phyloP scores from a whole-genome alignment of 257 asterid species.

The Petunia axillaris region DNA sequence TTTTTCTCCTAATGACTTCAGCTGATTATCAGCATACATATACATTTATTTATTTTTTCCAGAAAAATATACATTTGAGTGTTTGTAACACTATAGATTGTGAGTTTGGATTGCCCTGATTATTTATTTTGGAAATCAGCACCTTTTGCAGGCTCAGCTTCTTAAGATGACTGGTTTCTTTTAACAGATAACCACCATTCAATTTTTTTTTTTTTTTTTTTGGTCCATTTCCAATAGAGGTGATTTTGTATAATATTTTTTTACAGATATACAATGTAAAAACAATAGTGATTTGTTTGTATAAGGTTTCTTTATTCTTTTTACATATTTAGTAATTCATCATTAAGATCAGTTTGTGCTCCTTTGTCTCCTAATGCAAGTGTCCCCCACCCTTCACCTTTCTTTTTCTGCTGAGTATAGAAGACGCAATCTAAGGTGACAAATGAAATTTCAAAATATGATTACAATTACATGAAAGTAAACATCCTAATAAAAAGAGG shows the following conservation, averaged over 20 bases:
- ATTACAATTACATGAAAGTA: too few species aligned
- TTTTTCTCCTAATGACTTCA: neutral
- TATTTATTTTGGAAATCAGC: neutral
- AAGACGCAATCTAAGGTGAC: too few species aligned
- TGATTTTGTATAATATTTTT: neutral
- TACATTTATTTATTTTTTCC: neutral
- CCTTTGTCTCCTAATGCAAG: neutral
- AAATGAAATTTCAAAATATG: too few species aligned
- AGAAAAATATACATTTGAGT: neutral
- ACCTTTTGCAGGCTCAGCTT: neutral
- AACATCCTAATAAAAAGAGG: too few species aligned
- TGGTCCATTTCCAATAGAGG: neutral
- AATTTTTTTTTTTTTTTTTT: too few species aligned
- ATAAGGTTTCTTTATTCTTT: neutral
- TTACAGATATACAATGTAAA: neutral
- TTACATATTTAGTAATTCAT: neutral
- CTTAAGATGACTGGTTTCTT: neutral
- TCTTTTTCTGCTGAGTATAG: too few species aligned
- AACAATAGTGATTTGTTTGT: neutral
- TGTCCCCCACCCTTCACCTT: too few species aligned
- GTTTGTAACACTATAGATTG: too few species aligned
- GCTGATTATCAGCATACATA: neutral
- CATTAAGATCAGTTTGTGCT: too few species aligned
- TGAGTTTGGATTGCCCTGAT: too few species aligned
- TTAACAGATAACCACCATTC: too few species aligned